Percentiles rank a stretch among this genome's conserved stretches.
Evolutionary conservation across 2,329 filamentous ascomycete genomes (phyloP).

Genomic region (Daldinia sp.): DNA sequence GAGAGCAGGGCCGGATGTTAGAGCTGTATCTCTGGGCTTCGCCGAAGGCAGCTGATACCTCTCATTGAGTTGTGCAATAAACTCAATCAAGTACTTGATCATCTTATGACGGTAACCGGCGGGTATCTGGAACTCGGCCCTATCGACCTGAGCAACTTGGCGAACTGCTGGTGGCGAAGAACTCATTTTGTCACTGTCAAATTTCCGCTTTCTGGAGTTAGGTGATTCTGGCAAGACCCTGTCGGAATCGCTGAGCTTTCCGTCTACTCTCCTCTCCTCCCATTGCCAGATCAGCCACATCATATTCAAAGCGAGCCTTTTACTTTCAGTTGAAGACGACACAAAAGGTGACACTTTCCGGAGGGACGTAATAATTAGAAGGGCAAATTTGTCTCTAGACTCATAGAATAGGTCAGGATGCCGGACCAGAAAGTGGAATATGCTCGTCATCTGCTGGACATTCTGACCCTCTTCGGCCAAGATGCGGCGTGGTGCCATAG

Average conservation of each 20-base stretch:
- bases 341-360: conserved; percentile 87
- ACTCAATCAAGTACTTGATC: conserved; percentile 94
- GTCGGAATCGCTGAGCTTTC: conserved; percentile 58
- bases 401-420: conserved; percentile 96
- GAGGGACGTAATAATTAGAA: conserved; percentile 88
- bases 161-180: conserved; percentile 67
- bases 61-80: conserved; percentile 91
- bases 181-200: conserved; percentile 72
- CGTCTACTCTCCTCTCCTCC: conserved; percentile 85
- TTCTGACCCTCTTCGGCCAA: conserved; percentile 95
- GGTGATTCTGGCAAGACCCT: conserved; percentile 75
- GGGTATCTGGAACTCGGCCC: conserved; percentile 76
- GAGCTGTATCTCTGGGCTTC: conserved; percentile 68
- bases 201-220: conserved; percentile 77
- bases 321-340: conserved; percentile 89
- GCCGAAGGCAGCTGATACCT: conserved; percentile 81
- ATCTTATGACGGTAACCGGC: conserved; percentile 78
- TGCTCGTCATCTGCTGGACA: conserved; percentile 93
- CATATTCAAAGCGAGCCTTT: conserved; percentile 89
- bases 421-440: conserved; percentile 95
- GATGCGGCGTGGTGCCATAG: conserved; percentile 88
- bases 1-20: conserved; percentile 60
- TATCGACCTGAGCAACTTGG: conserved; percentile 62
- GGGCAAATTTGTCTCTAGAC: conserved; percentile 88
- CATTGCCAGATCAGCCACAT: conserved; percentile 92